Percentiles rank a stretch among this genome's conserved stretches.
phyloP scores from a whole-genome alignment of 148 eudicot species.

The Diospyros lotus region DNA sequence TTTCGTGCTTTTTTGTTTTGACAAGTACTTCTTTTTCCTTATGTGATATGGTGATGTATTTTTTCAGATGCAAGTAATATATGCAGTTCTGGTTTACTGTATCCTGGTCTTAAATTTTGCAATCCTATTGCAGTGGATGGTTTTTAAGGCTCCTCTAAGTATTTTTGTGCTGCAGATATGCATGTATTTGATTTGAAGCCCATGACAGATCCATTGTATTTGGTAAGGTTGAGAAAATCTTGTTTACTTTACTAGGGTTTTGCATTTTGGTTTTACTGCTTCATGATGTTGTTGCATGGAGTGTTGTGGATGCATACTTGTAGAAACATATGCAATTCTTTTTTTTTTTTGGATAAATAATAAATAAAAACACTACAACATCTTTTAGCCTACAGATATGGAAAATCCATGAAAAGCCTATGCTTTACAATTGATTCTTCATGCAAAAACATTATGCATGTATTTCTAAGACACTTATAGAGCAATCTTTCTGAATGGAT shows the following conservation, averaged over 20 bases:
- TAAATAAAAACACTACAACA: background rate
- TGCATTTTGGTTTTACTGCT: background rate
- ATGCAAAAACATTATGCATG: background rate
- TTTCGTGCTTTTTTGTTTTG: too few relatives aligned
- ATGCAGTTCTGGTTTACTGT: background rate
- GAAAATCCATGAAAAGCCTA: background rate
- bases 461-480: background rate
- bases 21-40: too few relatives aligned
- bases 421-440: background rate
- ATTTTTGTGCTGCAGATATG: conserved; percentile 61
- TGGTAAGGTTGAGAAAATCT: conserved; percentile 43
- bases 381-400: background rate
- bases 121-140: background rate
- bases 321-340: too few relatives aligned
- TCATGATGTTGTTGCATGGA: background rate
- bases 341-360: too few relatives aligned
- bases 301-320: too few relatives aligned
- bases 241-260: conserved; percentile 7
- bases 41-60: background rate
- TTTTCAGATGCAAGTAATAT: background rate
- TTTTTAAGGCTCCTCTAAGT: conserved; percentile 1
- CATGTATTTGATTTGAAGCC: conserved; percentile 74
- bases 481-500: too few relatives aligned
- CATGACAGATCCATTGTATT: conserved; percentile 54
- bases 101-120: background rate